phyloP scores from a whole-genome alignment of 768 basidiomycete species.

The Phaffia australis region DNA sequence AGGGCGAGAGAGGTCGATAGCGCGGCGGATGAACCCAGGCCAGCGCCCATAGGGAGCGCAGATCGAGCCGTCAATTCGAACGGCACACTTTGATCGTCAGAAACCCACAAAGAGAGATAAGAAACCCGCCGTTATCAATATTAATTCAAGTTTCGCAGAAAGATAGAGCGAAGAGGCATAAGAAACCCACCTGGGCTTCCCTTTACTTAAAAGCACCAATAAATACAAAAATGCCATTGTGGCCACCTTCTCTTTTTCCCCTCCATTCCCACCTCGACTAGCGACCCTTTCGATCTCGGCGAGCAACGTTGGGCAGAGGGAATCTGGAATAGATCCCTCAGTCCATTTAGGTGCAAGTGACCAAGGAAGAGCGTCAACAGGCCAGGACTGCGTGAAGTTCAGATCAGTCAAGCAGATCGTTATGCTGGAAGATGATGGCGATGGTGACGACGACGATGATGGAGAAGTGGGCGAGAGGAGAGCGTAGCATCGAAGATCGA shows the following conservation, averaged over 20 bases:
- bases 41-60: slow-evolving; percentile 85
- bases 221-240: slow-evolving; percentile 78
- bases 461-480: slow-evolving; percentile 42
- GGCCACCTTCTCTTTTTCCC: slow-evolving; percentile 39
- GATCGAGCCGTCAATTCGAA: slow-evolving; percentile 74
- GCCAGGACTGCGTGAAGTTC: slow-evolving; percentile 70
- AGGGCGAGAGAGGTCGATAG: slow-evolving; percentile 81
- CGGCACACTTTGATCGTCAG: slow-evolving; percentile 47
- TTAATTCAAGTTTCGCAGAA: neutral
- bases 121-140: too few relatives aligned
- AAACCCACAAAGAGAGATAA: too few relatives aligned
- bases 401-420: slow-evolving; percentile 72
- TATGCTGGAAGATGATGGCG: slow-evolving; percentile 43
- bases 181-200: neutral
- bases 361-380: slow-evolving; percentile 68
- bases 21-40: slow-evolving; percentile 92
- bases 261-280: slow-evolving; percentile 32
- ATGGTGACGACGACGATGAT: neutral
- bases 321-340: slow-evolving; percentile 44
- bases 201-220: slow-evolving; percentile 59
- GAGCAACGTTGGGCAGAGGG: slow-evolving; percentile 62
- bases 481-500: slow-evolving; percentile 90
- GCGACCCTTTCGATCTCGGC: slow-evolving; percentile 50
- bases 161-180: slow-evolving; percentile 31
- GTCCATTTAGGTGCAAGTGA: slow-evolving; percentile 46